phyloP scores from a whole-genome alignment of 129 eudicot species.

The Centrapalus pauciflorus region DNA sequence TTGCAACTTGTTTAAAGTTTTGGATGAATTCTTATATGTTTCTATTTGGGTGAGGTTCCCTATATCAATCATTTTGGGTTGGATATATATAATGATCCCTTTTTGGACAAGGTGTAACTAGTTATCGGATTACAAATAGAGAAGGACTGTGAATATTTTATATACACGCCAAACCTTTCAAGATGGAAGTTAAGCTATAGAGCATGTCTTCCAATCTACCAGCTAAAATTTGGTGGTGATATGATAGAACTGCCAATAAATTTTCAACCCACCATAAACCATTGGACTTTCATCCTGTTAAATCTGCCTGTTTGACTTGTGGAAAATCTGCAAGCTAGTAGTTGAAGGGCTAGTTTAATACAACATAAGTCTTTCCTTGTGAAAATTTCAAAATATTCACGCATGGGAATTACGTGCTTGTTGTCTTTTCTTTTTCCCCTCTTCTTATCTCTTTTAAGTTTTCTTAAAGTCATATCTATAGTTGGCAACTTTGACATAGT shows the following conservation, averaged over 20 bases:
- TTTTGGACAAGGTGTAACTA: too few species aligned
- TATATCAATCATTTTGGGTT: neutral
- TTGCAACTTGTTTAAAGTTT: too few species aligned
- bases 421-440: neutral
- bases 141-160: too few species aligned
- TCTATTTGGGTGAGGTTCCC: neutral
- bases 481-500: slow-evolving; percentile 21
- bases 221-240: neutral
- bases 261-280: neutral
- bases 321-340: neutral
- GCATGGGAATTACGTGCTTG: neutral
- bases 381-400: neutral
- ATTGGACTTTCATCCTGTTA: neutral
- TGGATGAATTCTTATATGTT: neutral
- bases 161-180: too few species aligned
- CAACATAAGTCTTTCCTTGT: neutral
- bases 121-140: too few species aligned
- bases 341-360: neutral
- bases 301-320: neutral
- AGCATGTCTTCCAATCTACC: slow-evolving; percentile 6
- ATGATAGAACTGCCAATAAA: neutral
- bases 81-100: neutral
- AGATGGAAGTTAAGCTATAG: too few species aligned
- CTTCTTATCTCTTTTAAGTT: slow-evolving; percentile 3
- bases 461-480: neutral